Conservation (phyloP, 306 rosid species). For the Vigna unguiculata region DNA sequence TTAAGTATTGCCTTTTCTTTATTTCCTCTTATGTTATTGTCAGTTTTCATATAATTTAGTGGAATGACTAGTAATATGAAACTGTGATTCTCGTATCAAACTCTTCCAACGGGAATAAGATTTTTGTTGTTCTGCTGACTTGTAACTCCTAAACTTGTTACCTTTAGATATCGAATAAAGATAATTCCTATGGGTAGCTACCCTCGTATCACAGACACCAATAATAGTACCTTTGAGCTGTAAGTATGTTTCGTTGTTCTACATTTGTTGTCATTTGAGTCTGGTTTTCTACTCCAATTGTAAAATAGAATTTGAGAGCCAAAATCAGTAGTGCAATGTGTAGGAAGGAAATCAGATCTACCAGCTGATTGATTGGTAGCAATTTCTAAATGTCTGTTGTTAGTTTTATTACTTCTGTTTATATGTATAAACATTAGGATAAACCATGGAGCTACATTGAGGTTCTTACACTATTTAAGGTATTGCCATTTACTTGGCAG, state of each 20-base stretch:
- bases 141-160: constrained; percentile 54
- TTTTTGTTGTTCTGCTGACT: not conserved
- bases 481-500: constrained; percentile 6
- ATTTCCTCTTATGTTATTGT: constrained; percentile 7
- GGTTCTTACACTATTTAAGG: constrained; percentile 23
- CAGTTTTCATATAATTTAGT: constrained; percentile 16
- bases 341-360: constrained; percentile 38
- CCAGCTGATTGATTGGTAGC: constrained; percentile 27
- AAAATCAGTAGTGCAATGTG: constrained; percentile 9
- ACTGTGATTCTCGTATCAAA: not conserved
- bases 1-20: too few species aligned
- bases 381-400: constrained; percentile 18
- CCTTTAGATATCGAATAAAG: constrained; percentile 81
- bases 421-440: not conserved
- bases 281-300: constrained; percentile 10
- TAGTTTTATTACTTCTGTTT: constrained; percentile 1
- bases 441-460: constrained; percentile 1
- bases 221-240: constrained; percentile 81
- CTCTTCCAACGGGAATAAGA: not conserved
- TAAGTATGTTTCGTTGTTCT: constrained; percentile 54
- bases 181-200: constrained; percentile 98
- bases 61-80: constrained; percentile 11
- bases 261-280: not conserved
- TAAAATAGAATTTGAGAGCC: constrained; percentile 32
- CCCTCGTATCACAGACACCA: constrained; percentile 88